Conservation (phyloP, 257 asterid genomes). For the Verbena officinalis region DNA sequence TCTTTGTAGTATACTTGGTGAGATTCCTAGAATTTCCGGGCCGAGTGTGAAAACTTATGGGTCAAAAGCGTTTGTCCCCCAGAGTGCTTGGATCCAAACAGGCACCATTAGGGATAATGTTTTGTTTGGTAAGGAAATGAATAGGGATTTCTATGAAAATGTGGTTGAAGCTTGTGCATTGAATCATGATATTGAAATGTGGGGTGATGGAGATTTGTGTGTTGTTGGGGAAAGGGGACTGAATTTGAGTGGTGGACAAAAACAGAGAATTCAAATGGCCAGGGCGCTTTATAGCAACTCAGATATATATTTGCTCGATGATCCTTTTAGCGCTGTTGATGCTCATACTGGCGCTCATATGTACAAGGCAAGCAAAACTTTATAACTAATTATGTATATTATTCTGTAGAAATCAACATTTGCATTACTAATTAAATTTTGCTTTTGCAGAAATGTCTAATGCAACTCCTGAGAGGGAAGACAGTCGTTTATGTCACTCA, state of each 20-base stretch:
- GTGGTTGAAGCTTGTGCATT: slow-evolving; percentile 78
- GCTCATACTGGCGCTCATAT: slow-evolving; percentile 87
- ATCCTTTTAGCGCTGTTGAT: slow-evolving; percentile 92
- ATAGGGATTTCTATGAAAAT: slow-evolving; percentile 48
- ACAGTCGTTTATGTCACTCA: slow-evolving; percentile 84
- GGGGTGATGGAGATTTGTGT: slow-evolving; percentile 69
- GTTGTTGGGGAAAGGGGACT: slow-evolving; percentile 78
- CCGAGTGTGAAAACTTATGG: slow-evolving; percentile 56
- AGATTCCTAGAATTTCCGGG: slow-evolving; percentile 71
- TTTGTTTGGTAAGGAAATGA: slow-evolving; percentile 78
- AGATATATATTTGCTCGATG: slow-evolving; percentile 69
- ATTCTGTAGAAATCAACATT: not conserved
- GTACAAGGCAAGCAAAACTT: slow-evolving; percentile 55
- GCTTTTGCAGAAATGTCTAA: slow-evolving; percentile 66
- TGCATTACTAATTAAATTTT: not conserved
- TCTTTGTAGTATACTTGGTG: slow-evolving; percentile 68
- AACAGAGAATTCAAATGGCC: slow-evolving; percentile 84
- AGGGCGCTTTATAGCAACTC: slow-evolving; percentile 75
- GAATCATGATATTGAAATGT: slow-evolving; percentile 63
- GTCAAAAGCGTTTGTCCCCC: slow-evolving; percentile 82
- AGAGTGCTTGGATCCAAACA: slow-evolving; percentile 90
- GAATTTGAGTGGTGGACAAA: slow-evolving; percentile 84
- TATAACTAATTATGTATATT: not conserved
- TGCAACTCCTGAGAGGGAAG: slow-evolving; percentile 55
- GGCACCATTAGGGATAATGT: slow-evolving; percentile 78